phyloP scores from a whole-genome alignment of 2,329 filamentous ascomycete genomes.

The Nigrospora oryzae region DNA sequence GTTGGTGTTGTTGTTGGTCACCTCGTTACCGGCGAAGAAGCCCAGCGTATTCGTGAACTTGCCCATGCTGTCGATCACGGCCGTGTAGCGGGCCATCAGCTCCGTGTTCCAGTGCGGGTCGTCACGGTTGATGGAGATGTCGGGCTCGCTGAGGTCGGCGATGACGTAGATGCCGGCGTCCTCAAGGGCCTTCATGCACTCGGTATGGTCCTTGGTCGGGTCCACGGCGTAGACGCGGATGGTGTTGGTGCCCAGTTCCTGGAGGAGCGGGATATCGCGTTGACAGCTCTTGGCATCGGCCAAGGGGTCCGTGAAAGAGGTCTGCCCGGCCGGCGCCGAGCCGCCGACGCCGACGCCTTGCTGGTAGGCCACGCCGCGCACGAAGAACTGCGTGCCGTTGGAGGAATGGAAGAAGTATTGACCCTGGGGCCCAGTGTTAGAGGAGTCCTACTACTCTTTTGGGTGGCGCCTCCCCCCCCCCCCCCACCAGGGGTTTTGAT shows the following conservation, averaged over 20 bases:
- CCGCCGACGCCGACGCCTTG: conserved; percentile 41
- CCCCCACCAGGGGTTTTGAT: neutral
- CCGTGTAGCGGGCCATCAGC: conserved; percentile 61
- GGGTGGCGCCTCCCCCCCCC: too few relatives aligned
- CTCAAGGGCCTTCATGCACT: conserved; percentile 58
- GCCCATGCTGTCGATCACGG: conserved; percentile 57
- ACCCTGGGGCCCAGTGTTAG: neutral
- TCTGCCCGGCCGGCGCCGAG: conserved; percentile 18
- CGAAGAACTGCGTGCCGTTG: conserved; percentile 37
- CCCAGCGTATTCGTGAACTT: conserved; percentile 64
- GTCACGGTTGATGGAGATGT: conserved; percentile 58
- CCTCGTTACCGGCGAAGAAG: conserved; percentile 75
- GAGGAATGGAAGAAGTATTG: conserved; percentile 54
- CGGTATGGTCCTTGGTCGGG: conserved; percentile 51
- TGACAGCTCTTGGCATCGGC: conserved; percentile 51
- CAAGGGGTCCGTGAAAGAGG: conserved; percentile 57
- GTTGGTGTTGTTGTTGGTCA: conserved; percentile 63
- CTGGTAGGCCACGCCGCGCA: conserved; percentile 68
- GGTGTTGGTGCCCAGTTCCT: conserved; percentile 58
- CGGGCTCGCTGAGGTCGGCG: conserved; percentile 61
- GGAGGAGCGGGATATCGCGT: conserved; percentile 60
- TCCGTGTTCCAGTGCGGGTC: conserved; percentile 56
- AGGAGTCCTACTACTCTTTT: too few relatives aligned
- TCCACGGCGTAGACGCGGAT: conserved; percentile 69
- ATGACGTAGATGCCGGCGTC: conserved; percentile 68